A percentile compares a stretch with the other conserved stretches of the same genome.
Conservation (phyloP, 2,329 filamentous ascomycete genomes). For the Beauveria medogensis region DNA sequence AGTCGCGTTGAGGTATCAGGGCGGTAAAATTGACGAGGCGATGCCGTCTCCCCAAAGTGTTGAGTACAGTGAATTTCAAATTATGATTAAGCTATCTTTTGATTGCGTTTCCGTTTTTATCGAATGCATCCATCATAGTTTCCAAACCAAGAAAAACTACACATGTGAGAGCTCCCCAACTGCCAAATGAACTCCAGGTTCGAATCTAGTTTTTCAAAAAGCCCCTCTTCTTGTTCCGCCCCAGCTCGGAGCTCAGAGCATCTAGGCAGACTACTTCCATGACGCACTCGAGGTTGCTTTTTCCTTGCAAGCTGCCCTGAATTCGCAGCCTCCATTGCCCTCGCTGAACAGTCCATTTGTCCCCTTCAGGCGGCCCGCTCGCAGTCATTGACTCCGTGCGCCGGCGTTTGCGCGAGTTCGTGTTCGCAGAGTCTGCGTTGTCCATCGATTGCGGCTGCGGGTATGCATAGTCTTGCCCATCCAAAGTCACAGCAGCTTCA, state of each 20-base stretch:
- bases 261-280: constrained; percentile 72
- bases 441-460: constrained; percentile 22
- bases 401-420: constrained; percentile 36
- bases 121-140: not conserved
- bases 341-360: constrained; percentile 52
- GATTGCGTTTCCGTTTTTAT: not conserved
- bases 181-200: not conserved
- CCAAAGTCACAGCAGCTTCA: constrained; percentile 50
- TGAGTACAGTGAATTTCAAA: not conserved
- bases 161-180: not conserved
- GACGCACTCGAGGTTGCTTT: constrained; percentile 57
- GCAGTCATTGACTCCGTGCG: constrained; percentile 25
- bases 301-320: constrained; percentile 41
- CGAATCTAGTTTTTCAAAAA: constrained; percentile 44
- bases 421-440: constrained; percentile 14
- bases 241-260: constrained; percentile 56
- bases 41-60: not conserved
- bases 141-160: not conserved
- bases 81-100: not conserved
- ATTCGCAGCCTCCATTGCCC: constrained; percentile 68
- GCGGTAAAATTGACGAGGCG: not conserved
- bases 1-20: not conserved
- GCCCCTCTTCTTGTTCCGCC: constrained; percentile 54
- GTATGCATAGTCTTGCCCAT: constrained; percentile 42
- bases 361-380: constrained; percentile 20